A percentile compares a stretch with the other conserved stretches of the same genome.
phyloP scores from a whole-genome alignment of 2,329 filamentous ascomycete genomes.

The Apiospora hydei region DNA sequence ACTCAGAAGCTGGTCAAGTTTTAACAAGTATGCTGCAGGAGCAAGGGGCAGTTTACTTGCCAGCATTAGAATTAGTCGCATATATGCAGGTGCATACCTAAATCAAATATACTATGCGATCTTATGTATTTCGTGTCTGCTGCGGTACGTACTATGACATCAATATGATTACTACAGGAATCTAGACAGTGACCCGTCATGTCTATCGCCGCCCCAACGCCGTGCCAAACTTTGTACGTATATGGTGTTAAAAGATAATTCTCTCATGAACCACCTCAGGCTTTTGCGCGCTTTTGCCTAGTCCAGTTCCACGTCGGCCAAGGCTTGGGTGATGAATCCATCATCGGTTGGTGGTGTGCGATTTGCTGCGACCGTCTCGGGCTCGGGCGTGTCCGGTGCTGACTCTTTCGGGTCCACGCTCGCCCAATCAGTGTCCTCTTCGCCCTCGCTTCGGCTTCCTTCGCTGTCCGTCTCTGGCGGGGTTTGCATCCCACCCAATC shows the following conservation, averaged over 20 bases:
- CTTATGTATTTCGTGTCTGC: neutral
- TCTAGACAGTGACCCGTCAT: constrained; percentile 11
- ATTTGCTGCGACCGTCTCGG: constrained; percentile 21
- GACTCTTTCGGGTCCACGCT: constrained; percentile 36
- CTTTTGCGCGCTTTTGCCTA: constrained; percentile 10
- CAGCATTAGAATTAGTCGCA: neutral
- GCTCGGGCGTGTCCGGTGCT: constrained; percentile 31
- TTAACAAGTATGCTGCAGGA: neutral
- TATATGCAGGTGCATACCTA: neutral
- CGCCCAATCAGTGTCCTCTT: constrained; percentile 44
- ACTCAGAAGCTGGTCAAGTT: neutral
- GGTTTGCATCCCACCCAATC: constrained; percentile 52
- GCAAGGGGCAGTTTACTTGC: neutral
- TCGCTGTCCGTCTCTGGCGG: constrained; percentile 64
- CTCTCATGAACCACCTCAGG: neutral
- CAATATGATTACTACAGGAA: constrained; percentile 7
- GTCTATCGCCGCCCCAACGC: constrained; percentile 18
- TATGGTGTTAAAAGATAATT: neutral
- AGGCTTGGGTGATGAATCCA: constrained; percentile 33
- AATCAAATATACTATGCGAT: neutral
- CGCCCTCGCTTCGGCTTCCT: constrained; percentile 50
- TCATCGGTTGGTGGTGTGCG: neutral
- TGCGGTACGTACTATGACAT: neutral
- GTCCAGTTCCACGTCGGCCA: constrained; percentile 29
- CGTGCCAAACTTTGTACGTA: constrained; percentile 3